Evolutionary conservation across 345 rosid genomes (phyloP).

Genomic region (Eucalyptus erythrocorys): DNA sequence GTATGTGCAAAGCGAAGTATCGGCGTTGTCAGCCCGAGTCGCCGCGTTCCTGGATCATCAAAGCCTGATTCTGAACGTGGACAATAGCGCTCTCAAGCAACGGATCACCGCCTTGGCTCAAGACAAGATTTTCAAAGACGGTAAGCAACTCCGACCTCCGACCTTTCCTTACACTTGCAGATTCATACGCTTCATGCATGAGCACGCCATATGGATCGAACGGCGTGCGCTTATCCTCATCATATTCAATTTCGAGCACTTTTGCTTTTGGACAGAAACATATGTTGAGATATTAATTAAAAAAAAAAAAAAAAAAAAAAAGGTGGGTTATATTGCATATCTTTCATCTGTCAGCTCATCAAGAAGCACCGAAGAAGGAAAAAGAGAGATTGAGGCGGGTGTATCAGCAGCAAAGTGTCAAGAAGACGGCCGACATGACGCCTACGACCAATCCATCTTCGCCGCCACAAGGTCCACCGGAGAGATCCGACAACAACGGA

Average conservation of each 20-base stretch:
- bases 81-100: conserved; percentile 63
- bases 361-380: conserved; percentile 54
- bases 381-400: conserved; percentile 52
- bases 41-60: conserved; percentile 69
- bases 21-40: conserved; percentile 57
- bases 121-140: conserved; percentile 77
- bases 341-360: conserved; percentile 34
- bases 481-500: background rate
- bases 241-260: background rate
- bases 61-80: conserved; percentile 49
- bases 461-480: background rate
- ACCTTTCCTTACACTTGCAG: background rate
- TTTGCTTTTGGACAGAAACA: background rate
- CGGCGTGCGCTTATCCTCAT: background rate
- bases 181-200: background rate
- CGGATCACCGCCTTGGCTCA: conserved; percentile 68
- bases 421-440: background rate
- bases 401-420: conserved; percentile 22
- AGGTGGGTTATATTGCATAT: background rate
- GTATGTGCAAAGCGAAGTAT: conserved; percentile 41
- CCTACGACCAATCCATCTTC: background rate
- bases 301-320: too few species aligned
- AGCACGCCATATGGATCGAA: background rate
- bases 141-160: conserved; percentile 2
- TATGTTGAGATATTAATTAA: background rate